Conservation (phyloP, 2,329 filamentous ascomycete genomes). For the Clarireedia monteithiana region DNA sequence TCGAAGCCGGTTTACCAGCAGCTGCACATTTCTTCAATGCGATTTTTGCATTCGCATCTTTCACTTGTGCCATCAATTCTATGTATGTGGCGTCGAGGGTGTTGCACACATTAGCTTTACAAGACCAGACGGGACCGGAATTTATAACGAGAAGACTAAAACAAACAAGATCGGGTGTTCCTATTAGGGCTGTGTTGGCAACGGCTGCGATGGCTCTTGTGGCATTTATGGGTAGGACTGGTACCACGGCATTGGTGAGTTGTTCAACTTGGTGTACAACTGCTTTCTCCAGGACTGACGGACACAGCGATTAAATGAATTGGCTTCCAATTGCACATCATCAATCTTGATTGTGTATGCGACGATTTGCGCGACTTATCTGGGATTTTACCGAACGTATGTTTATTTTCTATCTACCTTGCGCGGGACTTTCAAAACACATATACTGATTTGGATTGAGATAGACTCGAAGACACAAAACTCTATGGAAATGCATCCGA, state of each 20-base stretch:
- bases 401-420: not conserved
- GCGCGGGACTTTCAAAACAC: not conserved
- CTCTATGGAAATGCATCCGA: slow-evolving; percentile 33
- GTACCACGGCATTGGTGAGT: slow-evolving; percentile 31
- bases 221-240: slow-evolving; percentile 34
- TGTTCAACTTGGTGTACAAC: no score
- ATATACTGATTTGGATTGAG: not conserved
- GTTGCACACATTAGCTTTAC: slow-evolving; percentile 32
- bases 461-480: slow-evolving; percentile 33
- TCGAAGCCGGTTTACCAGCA: slow-evolving; percentile 31
- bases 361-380: slow-evolving; percentile 34
- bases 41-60: slow-evolving; percentile 33
- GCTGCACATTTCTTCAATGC: slow-evolving; percentile 28
- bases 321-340: slow-evolving; percentile 33
- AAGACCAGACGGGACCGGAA: slow-evolving; percentile 33
- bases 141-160: slow-evolving; percentile 33
- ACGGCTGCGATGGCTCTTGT: slow-evolving; percentile 34
- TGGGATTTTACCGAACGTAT: slow-evolving; percentile 33
- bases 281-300: no score
- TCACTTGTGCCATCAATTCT: slow-evolving; percentile 32
- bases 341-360: slow-evolving; percentile 35
- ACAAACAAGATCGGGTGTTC: slow-evolving; percentile 33
- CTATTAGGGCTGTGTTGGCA: slow-evolving; percentile 33
- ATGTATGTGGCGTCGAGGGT: slow-evolving; percentile 33
- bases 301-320: slow-evolving; percentile 30